Conservation (phyloP, 176 grass and related monocot species). For the Rhipidocladum racemiflorum region DNA sequence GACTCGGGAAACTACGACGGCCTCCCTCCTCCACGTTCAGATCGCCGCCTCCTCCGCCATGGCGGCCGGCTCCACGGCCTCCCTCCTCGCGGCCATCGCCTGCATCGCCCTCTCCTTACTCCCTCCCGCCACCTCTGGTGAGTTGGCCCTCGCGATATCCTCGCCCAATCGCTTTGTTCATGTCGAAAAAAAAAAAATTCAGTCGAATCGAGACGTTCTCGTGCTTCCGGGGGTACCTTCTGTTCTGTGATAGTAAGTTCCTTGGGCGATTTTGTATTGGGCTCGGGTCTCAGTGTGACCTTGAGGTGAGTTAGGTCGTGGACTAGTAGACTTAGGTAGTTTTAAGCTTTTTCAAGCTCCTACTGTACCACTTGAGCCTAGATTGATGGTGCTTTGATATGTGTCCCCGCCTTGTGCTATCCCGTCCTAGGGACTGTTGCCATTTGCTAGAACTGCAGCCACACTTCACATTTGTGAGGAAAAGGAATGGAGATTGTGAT, state of each 20-base stretch:
- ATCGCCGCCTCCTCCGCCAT: slow-evolving; percentile 44
- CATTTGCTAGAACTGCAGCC: neutral
- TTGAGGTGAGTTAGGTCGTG: neutral
- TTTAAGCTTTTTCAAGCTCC: neutral
- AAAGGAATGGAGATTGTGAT: neutral
- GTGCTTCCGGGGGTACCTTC: neutral
- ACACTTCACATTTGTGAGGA: neutral
- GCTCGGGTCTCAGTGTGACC: neutral
- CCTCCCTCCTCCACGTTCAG: slow-evolving; percentile 4
- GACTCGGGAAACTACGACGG: neutral
- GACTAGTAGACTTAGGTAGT: slow-evolving; percentile 28
- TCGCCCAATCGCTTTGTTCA: slow-evolving; percentile 2
- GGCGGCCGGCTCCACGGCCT: slow-evolving; percentile 6
- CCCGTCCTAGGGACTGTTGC: neutral
- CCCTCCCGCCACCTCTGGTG: slow-evolving; percentile 9
- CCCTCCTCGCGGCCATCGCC: slow-evolving; percentile 12
- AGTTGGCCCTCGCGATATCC: neutral
- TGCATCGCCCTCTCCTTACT: neutral
- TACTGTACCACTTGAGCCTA: neutral
- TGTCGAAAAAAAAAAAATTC: neutral
- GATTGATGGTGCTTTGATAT: neutral
- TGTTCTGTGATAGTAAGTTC: neutral
- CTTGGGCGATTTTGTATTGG: neutral
- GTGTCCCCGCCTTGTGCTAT: neutral
- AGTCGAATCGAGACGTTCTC: neutral